Evolutionary conservation across 257 asterid species (phyloP).

Genomic region (Hygrophila difformis): DNA sequence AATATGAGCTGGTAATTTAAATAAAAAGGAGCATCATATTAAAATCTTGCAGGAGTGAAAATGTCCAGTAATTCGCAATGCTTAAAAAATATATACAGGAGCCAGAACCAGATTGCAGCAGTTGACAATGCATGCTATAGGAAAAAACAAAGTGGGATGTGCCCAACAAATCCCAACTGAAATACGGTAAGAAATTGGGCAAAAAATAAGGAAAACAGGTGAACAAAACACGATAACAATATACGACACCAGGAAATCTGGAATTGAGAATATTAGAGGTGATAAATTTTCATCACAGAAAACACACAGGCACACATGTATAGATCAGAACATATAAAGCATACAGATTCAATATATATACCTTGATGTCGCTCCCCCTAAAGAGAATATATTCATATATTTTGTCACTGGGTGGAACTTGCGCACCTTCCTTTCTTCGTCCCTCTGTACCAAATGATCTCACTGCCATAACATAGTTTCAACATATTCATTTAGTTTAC

Average conservation of each 20-base stretch:
- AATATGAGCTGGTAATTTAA: slow-evolving; percentile 3
- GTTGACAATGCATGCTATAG: too few relatives aligned
- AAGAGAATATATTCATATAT: slow-evolving; percentile 85
- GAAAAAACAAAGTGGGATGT: too few relatives aligned
- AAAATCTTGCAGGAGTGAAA: too few relatives aligned
- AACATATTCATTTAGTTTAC: slow-evolving; percentile 6
- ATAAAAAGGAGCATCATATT: too few relatives aligned
- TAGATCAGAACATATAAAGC: not conserved
- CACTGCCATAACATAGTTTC: slow-evolving; percentile 34
- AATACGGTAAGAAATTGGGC: not conserved
- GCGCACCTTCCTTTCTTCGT: slow-evolving; percentile 85
- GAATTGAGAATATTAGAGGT: not conserved
- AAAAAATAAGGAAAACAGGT: too few relatives aligned
- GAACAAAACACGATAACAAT: not conserved
- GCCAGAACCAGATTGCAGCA: too few relatives aligned
- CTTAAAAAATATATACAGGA: too few relatives aligned
- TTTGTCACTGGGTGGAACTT: slow-evolving; percentile 84
- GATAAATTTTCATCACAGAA: too few relatives aligned
- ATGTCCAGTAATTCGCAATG: too few relatives aligned
- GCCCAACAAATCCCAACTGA: not conserved
- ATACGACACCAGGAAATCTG: not conserved
- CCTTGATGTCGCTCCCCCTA: slow-evolving; percentile 97
- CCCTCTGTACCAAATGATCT: slow-evolving; percentile 98
- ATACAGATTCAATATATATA: slow-evolving; percentile 16
- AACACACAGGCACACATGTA: too few relatives aligned